Evolutionary conservation across 2,329 filamentous ascomycete genomes (phyloP), one percentile per base, ranked within the genome.

Genomic region (Geoglossum cookeanum): DNA sequence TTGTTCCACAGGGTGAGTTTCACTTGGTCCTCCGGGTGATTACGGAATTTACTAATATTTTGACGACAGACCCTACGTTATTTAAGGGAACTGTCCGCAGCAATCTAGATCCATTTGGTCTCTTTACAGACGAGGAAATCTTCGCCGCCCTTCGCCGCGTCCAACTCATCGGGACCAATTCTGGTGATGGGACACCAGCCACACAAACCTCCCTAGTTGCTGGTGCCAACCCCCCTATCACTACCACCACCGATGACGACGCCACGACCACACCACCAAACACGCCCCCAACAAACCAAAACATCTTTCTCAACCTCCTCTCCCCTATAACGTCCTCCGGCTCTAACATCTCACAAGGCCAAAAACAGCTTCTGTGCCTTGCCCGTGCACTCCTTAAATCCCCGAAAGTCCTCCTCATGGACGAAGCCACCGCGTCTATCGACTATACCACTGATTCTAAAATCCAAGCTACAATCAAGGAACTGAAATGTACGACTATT

Each of bases 381-480:
- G 92, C 91, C 0, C 84, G 92, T 57, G 92, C 92, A 0, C 80
- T 98, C 63, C 83, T 98, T 61, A 96, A 94, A 71, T 80, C 81
- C 37, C 90, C 92, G 0, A 90, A 86, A 62, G 89, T 98, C 1
- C 75, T 98, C n/a, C 84, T 98, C 66, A 97, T 98, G 92, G 92
- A 98, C 69, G 92, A 98, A 74, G 92, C 92, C 0, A 98, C 92
- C 0, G 92, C 92, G 0, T 94, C 87, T 0, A 97, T 98, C 65
- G 92, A 98, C 71, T 97, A 97, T 70, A 85, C 83, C 4, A 98
- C 92, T 1, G 92, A 98, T 65, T 78, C 84, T 55, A 96, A 95
- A 73, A 97, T 98, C 63, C 92, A 98, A 70, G 88, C 87, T 64
- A 97, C 92, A 0, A 90, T 98, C 60, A 84, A 89, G n/a, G 86